phyloP scores from a whole-genome alignment of 176 grass and related monocot species.

The Eragrostis curvula region DNA sequence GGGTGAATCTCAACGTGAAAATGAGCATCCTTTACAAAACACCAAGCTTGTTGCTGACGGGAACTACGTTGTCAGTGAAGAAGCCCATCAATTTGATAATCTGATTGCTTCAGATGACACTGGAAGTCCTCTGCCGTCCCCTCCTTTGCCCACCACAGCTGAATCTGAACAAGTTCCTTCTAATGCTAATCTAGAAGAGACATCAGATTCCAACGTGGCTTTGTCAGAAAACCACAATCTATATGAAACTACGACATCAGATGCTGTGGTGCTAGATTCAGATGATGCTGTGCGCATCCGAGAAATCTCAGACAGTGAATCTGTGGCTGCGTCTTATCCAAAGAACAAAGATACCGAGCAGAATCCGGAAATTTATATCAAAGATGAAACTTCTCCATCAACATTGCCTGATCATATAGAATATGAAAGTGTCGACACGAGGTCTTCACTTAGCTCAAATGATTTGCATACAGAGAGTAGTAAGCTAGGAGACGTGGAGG shows the following conservation, averaged over 20 bases:
- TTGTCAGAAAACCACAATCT: slow-evolving; percentile 42
- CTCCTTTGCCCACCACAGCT: not conserved
- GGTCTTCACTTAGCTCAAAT: slow-evolving; percentile 36
- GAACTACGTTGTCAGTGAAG: not conserved
- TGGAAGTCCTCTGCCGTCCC: not conserved
- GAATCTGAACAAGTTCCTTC: slow-evolving; percentile 6
- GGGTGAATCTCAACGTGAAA: slow-evolving; percentile 14
- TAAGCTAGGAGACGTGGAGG: not conserved
- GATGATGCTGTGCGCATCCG: slow-evolving; percentile 47
- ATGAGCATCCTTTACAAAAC: slow-evolving; percentile 11
- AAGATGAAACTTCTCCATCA: slow-evolving; percentile 12
- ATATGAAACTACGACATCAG: slow-evolving; percentile 38
- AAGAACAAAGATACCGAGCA: slow-evolving; percentile 25
- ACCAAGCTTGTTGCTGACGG: not conserved
- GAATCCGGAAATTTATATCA: slow-evolving; percentile 21
- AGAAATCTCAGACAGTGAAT: slow-evolving; percentile 3
- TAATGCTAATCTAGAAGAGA: slow-evolving; percentile 41
- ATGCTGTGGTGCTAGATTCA: slow-evolving; percentile 54
- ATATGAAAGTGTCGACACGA: slow-evolving; percentile 30
- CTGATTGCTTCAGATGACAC: slow-evolving; percentile 25
- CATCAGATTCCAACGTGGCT: slow-evolving; percentile 33
- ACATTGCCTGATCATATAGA: slow-evolving; percentile 33
- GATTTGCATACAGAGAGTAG: slow-evolving; percentile 18
- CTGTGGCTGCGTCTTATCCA: not conserved
- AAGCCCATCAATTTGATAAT: slow-evolving; percentile 26